phyloP scores from a whole-genome alignment of 169 alveolate genomes.

The Toxoplasma gondii region DNA sequence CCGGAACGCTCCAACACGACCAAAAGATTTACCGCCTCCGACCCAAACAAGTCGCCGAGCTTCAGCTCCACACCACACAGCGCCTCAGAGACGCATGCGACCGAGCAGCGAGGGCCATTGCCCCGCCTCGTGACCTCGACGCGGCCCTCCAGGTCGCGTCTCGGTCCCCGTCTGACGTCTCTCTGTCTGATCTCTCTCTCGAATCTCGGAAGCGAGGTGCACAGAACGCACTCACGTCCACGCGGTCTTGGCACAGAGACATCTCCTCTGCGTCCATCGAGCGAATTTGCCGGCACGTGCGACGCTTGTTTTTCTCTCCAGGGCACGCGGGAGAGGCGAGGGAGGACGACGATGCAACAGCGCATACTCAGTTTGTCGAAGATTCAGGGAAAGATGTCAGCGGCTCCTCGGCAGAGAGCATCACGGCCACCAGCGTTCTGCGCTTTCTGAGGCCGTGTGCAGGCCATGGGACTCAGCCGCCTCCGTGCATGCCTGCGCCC shows the following conservation, averaged over 20 bases:
- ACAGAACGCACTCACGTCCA: background rate
- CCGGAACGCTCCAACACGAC: conserved; percentile 26
- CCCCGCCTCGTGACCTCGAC: background rate
- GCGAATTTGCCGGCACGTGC: background rate
- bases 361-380: too few species aligned
- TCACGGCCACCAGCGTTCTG: background rate
- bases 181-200: background rate
- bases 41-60: background rate
- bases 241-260: background rate
- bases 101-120: background rate
- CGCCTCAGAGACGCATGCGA: background rate
- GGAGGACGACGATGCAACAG: background rate
- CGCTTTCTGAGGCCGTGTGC: background rate
- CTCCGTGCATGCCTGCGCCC: background rate
- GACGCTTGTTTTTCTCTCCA: background rate
- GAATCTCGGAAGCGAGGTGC: background rate
- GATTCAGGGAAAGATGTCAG: background rate
- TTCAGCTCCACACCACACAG: conserved; percentile 20
- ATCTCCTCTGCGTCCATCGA: background rate
- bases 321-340: background rate
- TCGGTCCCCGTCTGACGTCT: background rate
- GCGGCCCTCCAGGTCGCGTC: background rate
- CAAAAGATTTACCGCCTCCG: conserved; percentile 28
- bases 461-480: background rate
- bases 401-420: background rate